These are phyloP conservation scores for Beauveria asiatica DNA, from an alignment of 2,329 filamentous ascomycete species.

Conservation along the genomic window DNA sequence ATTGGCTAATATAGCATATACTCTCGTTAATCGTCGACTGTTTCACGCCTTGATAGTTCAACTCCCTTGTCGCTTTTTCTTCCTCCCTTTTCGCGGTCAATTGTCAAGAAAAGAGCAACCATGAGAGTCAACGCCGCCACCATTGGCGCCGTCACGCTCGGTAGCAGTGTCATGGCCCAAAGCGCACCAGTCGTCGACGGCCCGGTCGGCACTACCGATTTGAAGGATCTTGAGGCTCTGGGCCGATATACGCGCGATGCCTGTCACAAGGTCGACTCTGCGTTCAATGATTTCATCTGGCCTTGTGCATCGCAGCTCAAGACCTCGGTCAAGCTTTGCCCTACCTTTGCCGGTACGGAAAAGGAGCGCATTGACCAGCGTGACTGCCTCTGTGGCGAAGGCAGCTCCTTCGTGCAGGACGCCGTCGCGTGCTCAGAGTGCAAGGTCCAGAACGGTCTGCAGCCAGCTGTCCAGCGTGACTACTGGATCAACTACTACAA, in stretches of 20 bases:
- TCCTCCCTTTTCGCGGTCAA: neutral
- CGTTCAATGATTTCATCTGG: neutral
- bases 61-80: neutral
- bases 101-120: neutral
- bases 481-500: neutral
- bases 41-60: neutral
- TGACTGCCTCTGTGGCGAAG: neutral
- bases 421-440: neutral
- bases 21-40: neutral
- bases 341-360: neutral
- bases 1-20: neutral
- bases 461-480: rapidly evolving
- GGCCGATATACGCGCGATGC: neutral
- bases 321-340: neutral
- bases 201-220: too few species aligned
- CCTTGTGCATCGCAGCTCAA: neutral
- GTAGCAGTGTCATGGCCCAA: neutral
- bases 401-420: neutral
- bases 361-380: neutral
- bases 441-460: neutral
- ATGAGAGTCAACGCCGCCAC: neutral
- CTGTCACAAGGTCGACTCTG: neutral
- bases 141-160: neutral
- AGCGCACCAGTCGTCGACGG: neutral
- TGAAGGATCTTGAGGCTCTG: neutral